Conservation (phyloP, 345 rosid genomes). For the Hibiscus mutabilis region DNA sequence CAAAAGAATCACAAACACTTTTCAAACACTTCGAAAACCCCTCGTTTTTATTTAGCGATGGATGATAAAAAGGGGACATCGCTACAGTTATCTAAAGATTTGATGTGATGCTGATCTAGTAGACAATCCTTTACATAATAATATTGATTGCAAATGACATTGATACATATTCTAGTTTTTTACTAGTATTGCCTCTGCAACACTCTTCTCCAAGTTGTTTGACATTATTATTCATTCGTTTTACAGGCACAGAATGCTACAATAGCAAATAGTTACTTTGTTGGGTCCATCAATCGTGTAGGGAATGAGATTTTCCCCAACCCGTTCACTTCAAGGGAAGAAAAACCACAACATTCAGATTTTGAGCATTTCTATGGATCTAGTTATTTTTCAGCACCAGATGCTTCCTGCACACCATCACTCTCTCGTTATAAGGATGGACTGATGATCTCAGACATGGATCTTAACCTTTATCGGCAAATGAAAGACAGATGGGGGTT, state of each 20-base stretch:
- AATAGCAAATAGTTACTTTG: conserved; percentile 87
- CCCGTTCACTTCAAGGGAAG: conserved; percentile 91
- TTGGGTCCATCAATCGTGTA: conserved; percentile 92
- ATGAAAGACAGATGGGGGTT: conserved; percentile 95
- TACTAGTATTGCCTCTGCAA: neutral
- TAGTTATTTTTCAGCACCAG: conserved; percentile 88
- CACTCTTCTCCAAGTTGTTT: neutral
- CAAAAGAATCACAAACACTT: no score
- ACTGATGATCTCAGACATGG: conserved; percentile 75
- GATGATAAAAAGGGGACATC: no score
- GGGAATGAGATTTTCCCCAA: conserved; percentile 93
- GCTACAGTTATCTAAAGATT: conserved; percentile 6
- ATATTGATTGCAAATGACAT: neutral
- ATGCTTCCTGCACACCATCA: conserved; percentile 89
- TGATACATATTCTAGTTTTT: neutral
- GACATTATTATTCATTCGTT: conserved; percentile 1
- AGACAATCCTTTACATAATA: neutral
- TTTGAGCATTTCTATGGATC: conserved; percentile 95
- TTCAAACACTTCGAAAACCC: no score
- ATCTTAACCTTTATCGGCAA: conserved; percentile 87
- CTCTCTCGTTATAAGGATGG: conserved; percentile 77
- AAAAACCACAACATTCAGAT: conserved; percentile 71
- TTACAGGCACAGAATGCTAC: conserved; percentile 91
- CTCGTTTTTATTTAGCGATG: no score
- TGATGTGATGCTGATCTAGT: neutral